These are phyloP conservation scores for Oryza australiensis DNA, from an alignment of 176 grass and related monocot species.

Conservation along the genomic window DNA sequence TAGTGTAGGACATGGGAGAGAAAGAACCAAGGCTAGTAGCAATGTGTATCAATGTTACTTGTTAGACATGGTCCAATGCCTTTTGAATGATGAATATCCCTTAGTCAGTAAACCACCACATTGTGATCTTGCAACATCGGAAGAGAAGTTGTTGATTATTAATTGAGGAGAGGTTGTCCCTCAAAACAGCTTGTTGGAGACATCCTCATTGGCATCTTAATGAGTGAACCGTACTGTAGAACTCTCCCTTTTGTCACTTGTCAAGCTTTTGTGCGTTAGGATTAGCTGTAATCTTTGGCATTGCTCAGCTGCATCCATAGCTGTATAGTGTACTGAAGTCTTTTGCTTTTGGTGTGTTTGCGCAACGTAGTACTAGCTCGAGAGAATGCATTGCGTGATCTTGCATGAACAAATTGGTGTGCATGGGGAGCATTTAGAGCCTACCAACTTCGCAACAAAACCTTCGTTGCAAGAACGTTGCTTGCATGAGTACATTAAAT, in stretches of 20 bases:
- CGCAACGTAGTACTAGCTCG: not conserved
- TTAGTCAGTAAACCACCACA: slow-evolving; percentile 40
- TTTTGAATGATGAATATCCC: slow-evolving; percentile 32
- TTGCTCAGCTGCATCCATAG: not conserved
- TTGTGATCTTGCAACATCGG: slow-evolving; percentile 1
- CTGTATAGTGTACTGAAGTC: not conserved
- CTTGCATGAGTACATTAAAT: slow-evolving; percentile 49
- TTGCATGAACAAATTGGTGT: slow-evolving; percentile 23
- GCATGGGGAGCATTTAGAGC: slow-evolving; percentile 53
- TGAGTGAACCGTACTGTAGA: not conserved
- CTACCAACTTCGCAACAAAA: slow-evolving; percentile 37
- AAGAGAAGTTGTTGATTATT: slow-evolving; percentile 10
- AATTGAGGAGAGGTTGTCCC: slow-evolving; percentile 17
- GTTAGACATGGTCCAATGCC: slow-evolving; percentile 21
- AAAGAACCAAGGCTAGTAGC: not conserved
- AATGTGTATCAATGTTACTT: not conserved
- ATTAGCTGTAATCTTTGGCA: not conserved
- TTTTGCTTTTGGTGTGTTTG: not conserved
- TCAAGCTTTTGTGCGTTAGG: not conserved
- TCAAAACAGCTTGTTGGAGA: slow-evolving; percentile 2
- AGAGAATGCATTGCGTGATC: not conserved
- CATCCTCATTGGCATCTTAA: slow-evolving; percentile 33
- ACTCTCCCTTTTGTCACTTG: not conserved
- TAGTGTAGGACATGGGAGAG: not conserved
- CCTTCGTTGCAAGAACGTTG: slow-evolving; percentile 24